phyloP scores from a whole-genome alignment of 2,329 filamentous ascomycete species.

The Diaporthe amygdali region DNA sequence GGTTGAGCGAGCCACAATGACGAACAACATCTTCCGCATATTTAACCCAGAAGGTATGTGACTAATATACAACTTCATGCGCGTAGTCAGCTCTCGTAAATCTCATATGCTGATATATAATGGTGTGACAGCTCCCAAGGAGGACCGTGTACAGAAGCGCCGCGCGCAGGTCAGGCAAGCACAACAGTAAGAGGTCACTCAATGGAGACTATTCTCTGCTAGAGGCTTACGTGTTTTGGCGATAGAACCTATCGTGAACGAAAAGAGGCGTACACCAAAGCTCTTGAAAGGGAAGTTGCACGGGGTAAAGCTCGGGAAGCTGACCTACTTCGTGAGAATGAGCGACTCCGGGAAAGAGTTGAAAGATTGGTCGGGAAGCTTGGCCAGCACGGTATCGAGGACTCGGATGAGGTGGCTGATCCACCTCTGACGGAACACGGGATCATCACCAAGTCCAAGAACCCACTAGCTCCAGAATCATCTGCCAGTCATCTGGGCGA shows the following conservation, averaged over 20 bases:
- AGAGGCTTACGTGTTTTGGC: background rate
- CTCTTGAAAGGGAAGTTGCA: conserved; percentile 33
- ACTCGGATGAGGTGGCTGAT: background rate
- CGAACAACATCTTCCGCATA: conserved; percentile 37
- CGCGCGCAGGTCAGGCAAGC: conserved; percentile 35
- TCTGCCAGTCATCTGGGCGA: conserved; percentile 25
- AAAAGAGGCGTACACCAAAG: conserved; percentile 35
- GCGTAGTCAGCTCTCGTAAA: fast-evolving
- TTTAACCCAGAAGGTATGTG: conserved; percentile 38
- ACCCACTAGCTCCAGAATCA: background rate
- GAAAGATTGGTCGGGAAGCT: conserved; percentile 25
- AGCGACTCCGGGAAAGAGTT: conserved; percentile 28
- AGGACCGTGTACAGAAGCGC: conserved; percentile 33
- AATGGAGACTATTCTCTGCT: background rate
- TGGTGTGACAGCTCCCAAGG: conserved; percentile 28
- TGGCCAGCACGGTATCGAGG: conserved; percentile 24
- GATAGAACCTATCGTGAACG: conserved; percentile 36
- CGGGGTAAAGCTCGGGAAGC: conserved; percentile 29
- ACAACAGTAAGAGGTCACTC: conserved; percentile 30
- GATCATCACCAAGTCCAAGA: background rate
- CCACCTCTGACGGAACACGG: background rate
- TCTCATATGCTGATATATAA: background rate
- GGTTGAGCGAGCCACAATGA: background rate
- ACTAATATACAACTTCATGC: fast-evolving
- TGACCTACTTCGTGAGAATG: conserved; percentile 26